Conservation (phyloP, 306 rosid genomes). For the Glycine latifolia region DNA sequence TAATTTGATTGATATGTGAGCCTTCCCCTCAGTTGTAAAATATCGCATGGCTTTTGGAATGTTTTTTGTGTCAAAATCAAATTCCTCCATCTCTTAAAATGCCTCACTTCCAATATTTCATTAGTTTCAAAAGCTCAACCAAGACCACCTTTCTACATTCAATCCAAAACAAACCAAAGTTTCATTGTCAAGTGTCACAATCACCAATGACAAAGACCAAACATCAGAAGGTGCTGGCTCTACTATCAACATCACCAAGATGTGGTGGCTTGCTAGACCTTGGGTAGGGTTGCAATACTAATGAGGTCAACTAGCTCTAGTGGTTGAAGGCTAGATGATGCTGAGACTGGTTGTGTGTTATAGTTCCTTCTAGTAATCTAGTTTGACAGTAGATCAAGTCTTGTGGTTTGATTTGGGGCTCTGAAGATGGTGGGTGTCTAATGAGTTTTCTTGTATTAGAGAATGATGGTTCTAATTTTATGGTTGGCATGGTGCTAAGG, state of each 20-base stretch:
- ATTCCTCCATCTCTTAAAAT: neutral
- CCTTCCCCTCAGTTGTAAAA: neutral
- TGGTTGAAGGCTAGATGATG: neutral
- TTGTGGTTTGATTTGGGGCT: neutral
- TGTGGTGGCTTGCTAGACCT: neutral
- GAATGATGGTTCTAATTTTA: neutral
- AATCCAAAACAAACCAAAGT: neutral
- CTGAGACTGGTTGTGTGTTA: neutral
- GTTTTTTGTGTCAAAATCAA: neutral
- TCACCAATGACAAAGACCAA: neutral
- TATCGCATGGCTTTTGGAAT: neutral
- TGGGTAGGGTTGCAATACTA: neutral
- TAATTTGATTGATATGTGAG: slow-evolving; percentile 9
- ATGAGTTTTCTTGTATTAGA: neutral
- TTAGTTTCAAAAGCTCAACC: neutral
- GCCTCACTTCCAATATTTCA: neutral
- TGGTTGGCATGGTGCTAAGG: neutral
- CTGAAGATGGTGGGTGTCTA: neutral
- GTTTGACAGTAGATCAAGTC: neutral
- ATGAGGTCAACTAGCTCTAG: neutral
- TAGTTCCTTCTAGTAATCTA: neutral
- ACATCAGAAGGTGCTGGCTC: neutral
- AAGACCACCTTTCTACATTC: neutral
- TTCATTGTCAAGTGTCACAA: neutral
- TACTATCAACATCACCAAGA: neutral